These are phyloP conservation scores for Epichloe scottii DNA, from an alignment of 2,329 filamentous ascomycete species.

Conservation along the genomic window DNA sequence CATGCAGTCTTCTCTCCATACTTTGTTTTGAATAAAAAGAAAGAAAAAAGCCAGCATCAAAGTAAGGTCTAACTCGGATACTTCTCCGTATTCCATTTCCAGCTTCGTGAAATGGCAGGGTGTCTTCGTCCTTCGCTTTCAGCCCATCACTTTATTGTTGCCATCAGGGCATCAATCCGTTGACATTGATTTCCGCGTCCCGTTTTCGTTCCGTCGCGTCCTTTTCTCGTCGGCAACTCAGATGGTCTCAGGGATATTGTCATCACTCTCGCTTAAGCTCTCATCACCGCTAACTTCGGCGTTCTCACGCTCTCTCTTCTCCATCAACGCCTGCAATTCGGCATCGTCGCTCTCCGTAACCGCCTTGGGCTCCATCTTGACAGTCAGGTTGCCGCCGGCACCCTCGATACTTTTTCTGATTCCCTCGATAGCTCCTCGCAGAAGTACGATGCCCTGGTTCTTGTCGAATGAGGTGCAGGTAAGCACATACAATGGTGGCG, in stretches of 20 bases:
- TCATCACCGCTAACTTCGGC: slow-evolving; percentile 96
- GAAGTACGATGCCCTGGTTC: slow-evolving; percentile 63
- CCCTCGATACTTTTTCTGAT: slow-evolving; percentile 70
- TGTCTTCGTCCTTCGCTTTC: background rate
- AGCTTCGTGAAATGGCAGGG: background rate
- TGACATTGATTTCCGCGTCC: background rate
- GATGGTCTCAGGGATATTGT: slow-evolving; percentile 44
- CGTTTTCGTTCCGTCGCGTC: background rate
- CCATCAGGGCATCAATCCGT: background rate
- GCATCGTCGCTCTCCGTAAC: slow-evolving; percentile 98
- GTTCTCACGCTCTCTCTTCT: slow-evolving; percentile 97
- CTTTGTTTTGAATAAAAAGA: background rate
- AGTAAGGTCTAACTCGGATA: background rate
- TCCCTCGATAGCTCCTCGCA: slow-evolving; percentile 83
- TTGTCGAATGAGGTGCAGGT: slow-evolving; percentile 96
- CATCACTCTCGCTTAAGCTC: slow-evolving; percentile 89
- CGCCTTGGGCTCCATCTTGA: slow-evolving; percentile 99
- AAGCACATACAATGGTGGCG: slow-evolving; percentile 89
- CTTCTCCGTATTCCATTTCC: background rate
- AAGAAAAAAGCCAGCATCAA: background rate
- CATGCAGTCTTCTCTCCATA: background rate
- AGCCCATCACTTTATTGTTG: background rate
- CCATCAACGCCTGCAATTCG: slow-evolving; percentile 94
- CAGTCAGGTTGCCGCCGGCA: slow-evolving; percentile 66
- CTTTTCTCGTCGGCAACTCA: slow-evolving; percentile 12